Conservation (phyloP, 2,329 filamentous ascomycete genomes). For the Catunica adiposa region DNA sequence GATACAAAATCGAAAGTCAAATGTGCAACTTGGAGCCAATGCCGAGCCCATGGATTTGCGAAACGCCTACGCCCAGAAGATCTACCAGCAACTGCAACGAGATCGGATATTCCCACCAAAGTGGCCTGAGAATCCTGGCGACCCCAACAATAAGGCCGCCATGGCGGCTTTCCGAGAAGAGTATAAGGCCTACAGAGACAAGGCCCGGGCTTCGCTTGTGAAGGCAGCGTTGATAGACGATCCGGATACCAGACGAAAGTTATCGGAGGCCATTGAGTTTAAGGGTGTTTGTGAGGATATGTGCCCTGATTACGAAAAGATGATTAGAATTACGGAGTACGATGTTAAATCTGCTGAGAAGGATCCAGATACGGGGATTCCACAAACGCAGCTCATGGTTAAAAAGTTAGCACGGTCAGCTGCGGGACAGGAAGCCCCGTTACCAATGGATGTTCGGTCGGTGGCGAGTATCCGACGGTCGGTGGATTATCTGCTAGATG, state of each 20-base stretch:
- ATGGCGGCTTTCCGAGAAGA: conserved; percentile 39
- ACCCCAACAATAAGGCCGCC: conserved; percentile 31
- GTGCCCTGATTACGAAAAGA: conserved; percentile 51
- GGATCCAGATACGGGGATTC: conserved; percentile 27
- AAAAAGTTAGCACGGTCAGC: conserved; percentile 52
- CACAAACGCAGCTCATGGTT: conserved; percentile 40
- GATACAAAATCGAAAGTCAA: background rate
- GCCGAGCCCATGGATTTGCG: conserved; percentile 17
- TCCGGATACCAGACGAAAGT: conserved; percentile 42
- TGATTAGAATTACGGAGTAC: conserved; percentile 43
- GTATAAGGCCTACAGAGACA: conserved; percentile 40
- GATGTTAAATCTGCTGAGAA: conserved; percentile 43
- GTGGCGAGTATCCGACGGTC: conserved; percentile 40
- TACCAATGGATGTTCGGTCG: conserved; percentile 52
- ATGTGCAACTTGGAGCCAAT: conserved; percentile 8
- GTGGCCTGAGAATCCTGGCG: conserved; percentile 40
- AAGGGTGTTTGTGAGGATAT: conserved; percentile 53
- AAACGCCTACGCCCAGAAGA: conserved; percentile 31
- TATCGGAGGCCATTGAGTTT: conserved; percentile 49
- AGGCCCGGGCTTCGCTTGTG: conserved; percentile 40
- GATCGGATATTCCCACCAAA: conserved; percentile 36
- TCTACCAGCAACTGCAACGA: conserved; percentile 35
- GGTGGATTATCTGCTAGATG: conserved; percentile 46
- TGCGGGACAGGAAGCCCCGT: conserved; percentile 48
- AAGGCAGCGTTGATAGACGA: conserved; percentile 47